Conservation (phyloP, 2,329 filamentous ascomycete species). For the Sarocladiaceae sp. region DNA sequence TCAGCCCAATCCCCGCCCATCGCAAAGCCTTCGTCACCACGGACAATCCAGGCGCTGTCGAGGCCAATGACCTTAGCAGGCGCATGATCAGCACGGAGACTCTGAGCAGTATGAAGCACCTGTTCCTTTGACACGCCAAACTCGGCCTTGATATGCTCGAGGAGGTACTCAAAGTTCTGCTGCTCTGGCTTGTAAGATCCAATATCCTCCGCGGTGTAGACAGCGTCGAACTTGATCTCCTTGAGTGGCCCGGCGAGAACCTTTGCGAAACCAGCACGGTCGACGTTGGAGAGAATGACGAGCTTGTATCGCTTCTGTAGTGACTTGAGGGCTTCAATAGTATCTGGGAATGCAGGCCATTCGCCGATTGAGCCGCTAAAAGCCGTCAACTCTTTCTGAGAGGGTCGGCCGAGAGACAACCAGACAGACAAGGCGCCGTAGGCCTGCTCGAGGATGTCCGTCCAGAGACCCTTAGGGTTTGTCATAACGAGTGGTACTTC, state of each 20-base stretch:
- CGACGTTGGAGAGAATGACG: constrained; percentile 58
- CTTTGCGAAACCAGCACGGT: constrained; percentile 29
- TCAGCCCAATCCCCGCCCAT: constrained; percentile 21
- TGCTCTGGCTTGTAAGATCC: constrained; percentile 66
- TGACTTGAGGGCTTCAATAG: constrained; percentile 44
- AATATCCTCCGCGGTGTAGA: constrained; percentile 68
- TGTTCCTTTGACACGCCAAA: constrained; percentile 48
- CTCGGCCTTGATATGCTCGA: constrained; percentile 45
- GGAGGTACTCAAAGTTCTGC: constrained; percentile 63
- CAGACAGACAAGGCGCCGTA: too few relatives aligned
- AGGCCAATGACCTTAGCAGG: constrained; percentile 59
- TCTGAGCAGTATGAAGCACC: constrained; percentile 66
- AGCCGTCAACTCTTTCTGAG: too few relatives aligned
- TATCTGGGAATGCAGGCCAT: constrained; percentile 57
- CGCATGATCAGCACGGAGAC: constrained; percentile 62
- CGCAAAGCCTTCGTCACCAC: constrained; percentile 36
- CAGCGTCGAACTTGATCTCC: constrained; percentile 51
- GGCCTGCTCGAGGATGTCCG: too few relatives aligned
- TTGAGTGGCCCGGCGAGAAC: constrained; percentile 33
- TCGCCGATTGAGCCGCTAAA: too few relatives aligned
- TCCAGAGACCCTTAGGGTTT: too few relatives aligned
- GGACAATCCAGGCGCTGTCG: constrained; percentile 61
- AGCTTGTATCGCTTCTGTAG: constrained; percentile 52
- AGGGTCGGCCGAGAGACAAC: too few relatives aligned
- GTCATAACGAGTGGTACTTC: too few relatives aligned